phyloP scores from a whole-genome alignment of 768 basidiomycete species.

The Sporobolomyces roseus region DNA sequence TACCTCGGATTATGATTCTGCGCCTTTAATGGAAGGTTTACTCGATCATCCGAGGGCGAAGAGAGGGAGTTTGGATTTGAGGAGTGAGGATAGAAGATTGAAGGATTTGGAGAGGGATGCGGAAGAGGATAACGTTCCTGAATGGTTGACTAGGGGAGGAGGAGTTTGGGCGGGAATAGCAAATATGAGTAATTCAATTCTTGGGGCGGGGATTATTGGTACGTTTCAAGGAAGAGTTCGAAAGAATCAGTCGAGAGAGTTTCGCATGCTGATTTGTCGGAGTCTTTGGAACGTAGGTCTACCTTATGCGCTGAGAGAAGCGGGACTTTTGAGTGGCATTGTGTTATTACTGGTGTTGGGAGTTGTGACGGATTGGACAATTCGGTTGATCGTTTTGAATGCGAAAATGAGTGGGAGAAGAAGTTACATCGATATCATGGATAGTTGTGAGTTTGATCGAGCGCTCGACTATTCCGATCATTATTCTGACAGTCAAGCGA shows the following conservation, averaged over 20 bases:
- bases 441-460: slow-evolving; percentile 18
- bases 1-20: slow-evolving; percentile 46
- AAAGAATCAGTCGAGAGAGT: not conserved
- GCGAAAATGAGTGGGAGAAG: slow-evolving; percentile 89
- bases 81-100: slow-evolving; percentile 20
- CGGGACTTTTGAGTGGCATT: slow-evolving; percentile 85
- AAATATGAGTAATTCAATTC: slow-evolving; percentile 95
- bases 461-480: not conserved
- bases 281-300: slow-evolving; percentile 54
- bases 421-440: slow-evolving; percentile 45
- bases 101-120: slow-evolving; percentile 53
- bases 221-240: slow-evolving; percentile 3
- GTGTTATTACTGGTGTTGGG: slow-evolving; percentile 75
- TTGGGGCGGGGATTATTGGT: slow-evolving; percentile 72
- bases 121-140: slow-evolving; percentile 44
- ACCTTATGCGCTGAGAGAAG: slow-evolving; percentile 89
- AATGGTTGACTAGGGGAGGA: slow-evolving; percentile 47
- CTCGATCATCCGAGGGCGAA: slow-evolving; percentile 33
- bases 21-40: slow-evolving; percentile 39
- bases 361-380: slow-evolving; percentile 92
- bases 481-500: slow-evolving; percentile 52
- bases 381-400: slow-evolving; percentile 88
- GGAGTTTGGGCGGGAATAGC: slow-evolving; percentile 57
- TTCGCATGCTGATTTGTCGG: too few species aligned
- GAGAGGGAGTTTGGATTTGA: slow-evolving; percentile 32